Evolutionary conservation across 148 eudicot genomes (phyloP).

Genomic region (Arbutus unedo): DNA sequence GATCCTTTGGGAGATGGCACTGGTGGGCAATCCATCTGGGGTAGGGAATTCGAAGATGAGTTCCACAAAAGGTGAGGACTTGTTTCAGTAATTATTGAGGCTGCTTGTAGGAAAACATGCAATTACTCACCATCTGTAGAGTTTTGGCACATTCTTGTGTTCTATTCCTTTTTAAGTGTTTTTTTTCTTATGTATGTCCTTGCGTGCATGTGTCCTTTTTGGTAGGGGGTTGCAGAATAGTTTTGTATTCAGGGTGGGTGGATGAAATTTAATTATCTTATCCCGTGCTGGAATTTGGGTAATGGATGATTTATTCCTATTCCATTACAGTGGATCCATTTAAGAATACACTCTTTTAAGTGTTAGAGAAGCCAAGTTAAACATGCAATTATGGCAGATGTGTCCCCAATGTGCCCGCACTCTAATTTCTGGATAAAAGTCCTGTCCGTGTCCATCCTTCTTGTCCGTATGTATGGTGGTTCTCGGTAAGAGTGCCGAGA

Average conservation of each 20-base stretch:
- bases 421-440: too few relatives aligned
- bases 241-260: background rate
- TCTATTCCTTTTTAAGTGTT: background rate
- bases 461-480: background rate
- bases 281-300: background rate
- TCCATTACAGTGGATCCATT: background rate
- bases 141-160: background rate
- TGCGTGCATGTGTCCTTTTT: background rate
- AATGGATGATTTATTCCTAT: background rate
- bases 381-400: too few relatives aligned
- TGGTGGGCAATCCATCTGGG: conserved; percentile 99
- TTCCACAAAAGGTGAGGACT: conserved; percentile 82
- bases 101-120: background rate
- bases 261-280: conserved; percentile 1
- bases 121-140: background rate
- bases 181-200: too few relatives aligned
- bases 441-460: background rate
- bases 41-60: conserved; percentile 97
- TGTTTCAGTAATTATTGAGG: conserved; percentile 1
- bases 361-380: background rate
- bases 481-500: background rate
- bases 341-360: background rate
- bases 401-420: too few relatives aligned
- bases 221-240: background rate
- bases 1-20: conserved; percentile 99